These are phyloP conservation scores for Alternaria gaisen DNA, from an alignment of 2,329 filamentous ascomycete species.

Conservation along the genomic window DNA sequence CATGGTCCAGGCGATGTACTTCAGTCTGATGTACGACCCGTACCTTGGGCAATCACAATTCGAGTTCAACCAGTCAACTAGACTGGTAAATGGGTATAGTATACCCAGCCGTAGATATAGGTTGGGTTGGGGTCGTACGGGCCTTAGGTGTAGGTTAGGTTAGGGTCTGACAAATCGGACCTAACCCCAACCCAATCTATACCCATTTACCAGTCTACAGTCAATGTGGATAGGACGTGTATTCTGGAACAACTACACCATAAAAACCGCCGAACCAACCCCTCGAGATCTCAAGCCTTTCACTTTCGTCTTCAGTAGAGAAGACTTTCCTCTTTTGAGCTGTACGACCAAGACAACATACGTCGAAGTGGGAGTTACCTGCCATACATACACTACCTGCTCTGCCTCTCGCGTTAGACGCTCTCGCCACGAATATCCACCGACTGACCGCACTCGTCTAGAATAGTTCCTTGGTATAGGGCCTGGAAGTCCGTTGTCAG, in stretches of 20 bases:
- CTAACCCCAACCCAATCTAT: no score
- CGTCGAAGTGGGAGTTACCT: background rate
- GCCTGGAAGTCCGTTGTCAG: no score
- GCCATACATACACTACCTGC: background rate
- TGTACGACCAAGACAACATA: background rate
- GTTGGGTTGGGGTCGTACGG: no score
- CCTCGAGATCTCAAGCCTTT: background rate
- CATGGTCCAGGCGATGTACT: background rate
- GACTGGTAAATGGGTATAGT: no score
- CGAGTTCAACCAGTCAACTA: background rate
- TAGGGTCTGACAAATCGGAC: no score
- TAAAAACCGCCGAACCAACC: fast-evolving
- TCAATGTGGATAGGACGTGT: background rate
- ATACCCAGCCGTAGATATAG: no score
- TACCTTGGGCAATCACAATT: no score
- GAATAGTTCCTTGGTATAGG: no score
- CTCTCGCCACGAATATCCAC: background rate
- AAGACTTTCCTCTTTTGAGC: fast-evolving
- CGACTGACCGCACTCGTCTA: background rate
- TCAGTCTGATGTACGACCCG: background rate
- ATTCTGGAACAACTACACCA: background rate
- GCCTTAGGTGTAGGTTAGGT: no score
- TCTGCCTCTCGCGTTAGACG: background rate
- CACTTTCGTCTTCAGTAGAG: fast-evolving
- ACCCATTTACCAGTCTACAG: no score